Evolutionary conservation across 2,329 filamentous ascomycete genomes (phyloP).

Genomic region (Nemania bipapillata): DNA sequence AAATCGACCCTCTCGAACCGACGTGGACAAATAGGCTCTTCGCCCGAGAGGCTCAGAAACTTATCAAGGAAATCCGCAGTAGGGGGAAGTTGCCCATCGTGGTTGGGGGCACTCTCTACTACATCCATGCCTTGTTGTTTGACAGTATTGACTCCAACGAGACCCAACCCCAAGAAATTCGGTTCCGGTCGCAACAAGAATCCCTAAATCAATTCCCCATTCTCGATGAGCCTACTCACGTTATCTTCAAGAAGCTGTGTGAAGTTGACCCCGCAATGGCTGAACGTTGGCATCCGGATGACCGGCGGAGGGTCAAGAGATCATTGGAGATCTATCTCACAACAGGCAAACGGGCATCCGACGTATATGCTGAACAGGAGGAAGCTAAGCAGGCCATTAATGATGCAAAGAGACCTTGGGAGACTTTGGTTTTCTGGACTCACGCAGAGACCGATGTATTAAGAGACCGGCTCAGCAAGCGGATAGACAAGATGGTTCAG

Average conservation of each 20-base stretch:
- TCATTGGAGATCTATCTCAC: slow-evolving; percentile 90
- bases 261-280: slow-evolving; percentile 92
- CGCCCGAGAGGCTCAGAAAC: slow-evolving; percentile 71
- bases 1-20: slow-evolving; percentile 77
- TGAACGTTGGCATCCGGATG: slow-evolving; percentile 90
- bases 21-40: slow-evolving; percentile 87
- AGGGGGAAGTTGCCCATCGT: slow-evolving; percentile 87
- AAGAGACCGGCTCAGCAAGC: slow-evolving; percentile 74
- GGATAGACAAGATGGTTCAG: slow-evolving; percentile 86
- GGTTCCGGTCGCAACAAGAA: slow-evolving; percentile 50
- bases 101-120: slow-evolving; percentile 96
- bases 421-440: slow-evolving; percentile 84
- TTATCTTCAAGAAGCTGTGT: slow-evolving; percentile 76
- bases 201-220: slow-evolving; percentile 70
- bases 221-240: slow-evolving; percentile 74
- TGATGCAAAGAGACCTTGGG: slow-evolving; percentile 54
- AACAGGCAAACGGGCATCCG: slow-evolving; percentile 82
- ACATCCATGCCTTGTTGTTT: slow-evolving; percentile 88
- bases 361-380: slow-evolving; percentile 85
- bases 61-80: slow-evolving; percentile 80
- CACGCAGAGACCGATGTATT: slow-evolving; percentile 77
- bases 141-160: slow-evolving; percentile 65
- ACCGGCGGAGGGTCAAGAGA: slow-evolving; percentile 86
- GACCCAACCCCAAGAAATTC: slow-evolving; percentile 52
- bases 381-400: slow-evolving; percentile 48